A percentile compares a stretch with the other conserved stretches of the same genome.
These are phyloP conservation scores for Salvia miltiorrhiza DNA, from an alignment of 257 asterid species.

Conservation along the genomic window DNA sequence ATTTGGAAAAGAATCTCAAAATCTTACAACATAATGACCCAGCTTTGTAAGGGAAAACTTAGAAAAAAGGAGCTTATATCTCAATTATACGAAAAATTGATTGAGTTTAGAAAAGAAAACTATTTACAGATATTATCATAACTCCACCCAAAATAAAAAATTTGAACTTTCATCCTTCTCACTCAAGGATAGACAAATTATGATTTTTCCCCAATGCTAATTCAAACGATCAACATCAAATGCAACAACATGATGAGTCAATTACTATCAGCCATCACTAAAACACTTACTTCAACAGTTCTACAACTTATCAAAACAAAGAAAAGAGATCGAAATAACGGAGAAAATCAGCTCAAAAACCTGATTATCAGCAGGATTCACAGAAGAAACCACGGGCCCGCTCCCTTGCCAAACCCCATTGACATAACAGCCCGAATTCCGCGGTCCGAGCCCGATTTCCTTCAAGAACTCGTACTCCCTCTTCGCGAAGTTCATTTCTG, in stretches of 20 bases:
- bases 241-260: slow-evolving; percentile 10
- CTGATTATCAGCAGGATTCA: slow-evolving; percentile 84
- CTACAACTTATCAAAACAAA: neutral
- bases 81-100: neutral
- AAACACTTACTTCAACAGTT: neutral
- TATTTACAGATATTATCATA: neutral
- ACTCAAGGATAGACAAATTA: neutral
- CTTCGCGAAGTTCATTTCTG: slow-evolving; percentile 74
- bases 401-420: slow-evolving; percentile 82
- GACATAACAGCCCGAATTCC: slow-evolving; percentile 60
- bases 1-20: neutral
- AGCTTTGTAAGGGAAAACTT: neutral
- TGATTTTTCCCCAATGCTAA: neutral
- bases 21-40: neutral
- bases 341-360: slow-evolving; percentile 17
- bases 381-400: slow-evolving; percentile 60
- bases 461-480: slow-evolving; percentile 69
- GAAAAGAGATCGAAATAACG: neutral
- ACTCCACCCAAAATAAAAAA: neutral
- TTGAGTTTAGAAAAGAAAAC: neutral
- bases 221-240: neutral
- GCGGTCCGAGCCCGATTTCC: slow-evolving; percentile 78
- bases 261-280: neutral
- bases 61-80: neutral
- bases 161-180: neutral